Base-by-base conservation (phyloP, 495 filamentous ascomycete genomes). In the Bacidia rubella region DNA sequence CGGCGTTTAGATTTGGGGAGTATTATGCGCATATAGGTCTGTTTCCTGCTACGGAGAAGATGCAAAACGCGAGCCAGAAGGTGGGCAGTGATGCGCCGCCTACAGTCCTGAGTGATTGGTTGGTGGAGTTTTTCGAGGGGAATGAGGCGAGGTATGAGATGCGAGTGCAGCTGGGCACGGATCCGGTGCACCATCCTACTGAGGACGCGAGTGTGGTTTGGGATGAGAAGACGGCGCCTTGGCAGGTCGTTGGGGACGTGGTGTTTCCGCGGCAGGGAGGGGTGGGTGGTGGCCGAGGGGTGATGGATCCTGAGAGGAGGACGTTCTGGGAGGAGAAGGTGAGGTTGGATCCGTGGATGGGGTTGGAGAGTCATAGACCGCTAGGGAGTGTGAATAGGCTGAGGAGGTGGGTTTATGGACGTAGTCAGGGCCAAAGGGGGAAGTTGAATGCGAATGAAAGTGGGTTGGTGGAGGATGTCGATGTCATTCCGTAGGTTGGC, bases 1-100 rank as follows among this genome's bases (percentile, higher is more conserved):
- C 54, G 9, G 55, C 57, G 2, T 57, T 59, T 29, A 3, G 57
- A 1, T 56, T 59, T 32, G 57, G 57, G 17, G 57, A 56, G 0
- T 43, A 56, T 21, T 56, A 59, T 47, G 42, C 54, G 3, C 49
- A 56, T 39, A 56, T 59, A 41, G 54, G 19, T 0, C 12, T 56
- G 20, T 56, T 56, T 27, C 57, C 57, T 3, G 47, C 27, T 2
- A 23, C 26, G 24, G 23, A 23, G 2, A 32, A n/a, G 19, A 52
- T 53, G 56, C 51, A 38, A 9, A 35, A 55, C 20, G 49, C 46
- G 3, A 53, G 7, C 40, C 22, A 47, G 11, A 24, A 11, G 1
- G 48, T 52, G 12, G 23, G 22, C n/a, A 22, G 12, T 22, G 26
- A 53, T 21, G 23, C 27, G 3, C 17, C 54, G 7, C 24, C 22